Evolutionary conservation across 305 asterid species (phyloP), one percentile per base, ranked within the genome.

Genomic region (Fraxinus xanthoxyloides): DNA sequence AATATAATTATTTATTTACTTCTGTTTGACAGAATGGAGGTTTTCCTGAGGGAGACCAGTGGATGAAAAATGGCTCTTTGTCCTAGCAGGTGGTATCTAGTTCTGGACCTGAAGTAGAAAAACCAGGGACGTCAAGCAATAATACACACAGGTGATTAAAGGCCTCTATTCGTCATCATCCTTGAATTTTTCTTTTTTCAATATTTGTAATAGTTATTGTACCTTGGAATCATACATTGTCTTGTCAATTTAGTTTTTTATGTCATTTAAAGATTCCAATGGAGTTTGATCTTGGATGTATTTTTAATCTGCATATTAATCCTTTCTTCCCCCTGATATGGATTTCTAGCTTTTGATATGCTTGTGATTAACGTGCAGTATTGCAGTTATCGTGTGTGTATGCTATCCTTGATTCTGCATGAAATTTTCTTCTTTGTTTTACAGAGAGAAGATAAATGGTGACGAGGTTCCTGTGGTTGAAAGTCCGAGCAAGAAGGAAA

Each of bases 361-460:
- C 48, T 72, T 72, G 76, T 34, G 74, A 67, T 67, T 67, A 72
- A 72, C 6, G 3, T 32, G 12, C 46, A 17, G 76, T 34, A 72
- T 30, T 72, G 76, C 46, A 6, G 76, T 72, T 34, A 23, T 32
- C 15, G 15, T 72, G 48, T 72, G 28, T 32, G 38, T 72, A 17
- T 23, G 15, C 26, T 34, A 17, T 34, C 48, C 76, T 17, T 17
- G 4, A 72, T 77, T 82, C 84, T 77, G 70, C 82, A 61, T 7
- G 59, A 31, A 69, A 75, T 72, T 85, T 72, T 70, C 69, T 72
- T 84, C 43, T 63, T 85, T 70, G 80, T 85, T 80, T 85, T 86
- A 82, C 90, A 94, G 98, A 82, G 93, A 89, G 79, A 91, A 78
- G 82, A 79, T 85, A 65, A 90, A 90, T 85, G 90, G 86, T 79